Evolutionary conservation across 2,329 filamentous ascomycete genomes (phyloP).

Genomic region (Calonectria crousiana): DNA sequence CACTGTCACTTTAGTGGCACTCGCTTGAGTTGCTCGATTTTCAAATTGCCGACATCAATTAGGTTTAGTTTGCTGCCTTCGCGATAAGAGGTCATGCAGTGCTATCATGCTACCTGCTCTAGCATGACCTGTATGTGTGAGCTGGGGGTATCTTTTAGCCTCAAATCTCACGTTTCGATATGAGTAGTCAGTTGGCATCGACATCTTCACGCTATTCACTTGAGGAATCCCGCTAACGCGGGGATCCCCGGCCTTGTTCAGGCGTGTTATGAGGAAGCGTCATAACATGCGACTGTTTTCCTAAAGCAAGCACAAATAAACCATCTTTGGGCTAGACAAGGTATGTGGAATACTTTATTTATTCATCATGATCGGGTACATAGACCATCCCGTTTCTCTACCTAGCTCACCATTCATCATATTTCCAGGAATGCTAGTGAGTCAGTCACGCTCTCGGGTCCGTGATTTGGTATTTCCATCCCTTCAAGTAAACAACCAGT

Average conservation of each 20-base stretch:
- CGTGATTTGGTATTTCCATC: conserved; percentile 20
- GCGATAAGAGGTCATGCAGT: neutral
- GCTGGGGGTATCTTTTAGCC: neutral
- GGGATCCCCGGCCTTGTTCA: neutral
- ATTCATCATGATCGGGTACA: conserved; percentile 25
- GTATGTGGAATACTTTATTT: conserved; percentile 12
- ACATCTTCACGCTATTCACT: neutral
- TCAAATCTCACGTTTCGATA: neutral
- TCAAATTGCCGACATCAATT: neutral
- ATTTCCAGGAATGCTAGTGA: neutral
- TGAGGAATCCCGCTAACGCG: neutral
- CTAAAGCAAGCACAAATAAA: neutral
- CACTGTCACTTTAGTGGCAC: neutral
- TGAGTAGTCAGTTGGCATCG: neutral
- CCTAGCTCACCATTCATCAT: neutral
- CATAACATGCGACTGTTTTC: neutral
- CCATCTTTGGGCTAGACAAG: neutral
- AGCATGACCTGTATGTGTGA: neutral
- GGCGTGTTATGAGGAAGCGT: too few species aligned
- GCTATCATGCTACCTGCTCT: too few species aligned
- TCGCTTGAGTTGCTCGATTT: neutral
- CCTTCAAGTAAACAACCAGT: neutral
- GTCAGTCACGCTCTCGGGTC: neutral
- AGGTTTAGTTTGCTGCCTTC: neutral
- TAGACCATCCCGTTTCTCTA: neutral